A percentile compares a stretch with the other conserved stretches of the same genome.
phyloP scores from a whole-genome alignment of 345 rosid species.

The Camelina sativa region DNA sequence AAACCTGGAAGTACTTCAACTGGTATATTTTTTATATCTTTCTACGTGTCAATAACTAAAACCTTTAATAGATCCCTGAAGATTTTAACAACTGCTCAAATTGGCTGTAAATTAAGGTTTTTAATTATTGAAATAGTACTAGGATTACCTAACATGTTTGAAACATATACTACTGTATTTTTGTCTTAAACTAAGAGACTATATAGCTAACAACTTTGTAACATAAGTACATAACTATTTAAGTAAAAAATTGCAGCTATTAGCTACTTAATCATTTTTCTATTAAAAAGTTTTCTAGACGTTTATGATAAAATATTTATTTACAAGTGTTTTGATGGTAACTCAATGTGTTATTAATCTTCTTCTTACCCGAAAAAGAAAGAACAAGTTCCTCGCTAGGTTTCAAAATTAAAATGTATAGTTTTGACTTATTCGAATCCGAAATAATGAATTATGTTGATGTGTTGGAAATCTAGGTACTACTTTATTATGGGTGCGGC shows the following conservation, averaged over 20 bases:
- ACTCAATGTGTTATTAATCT: neutral
- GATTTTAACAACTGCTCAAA: neutral
- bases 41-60: neutral
- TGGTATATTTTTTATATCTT: slow-evolving; percentile 47
- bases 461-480: slow-evolving; percentile 45
- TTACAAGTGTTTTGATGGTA: neutral
- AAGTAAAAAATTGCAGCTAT: neutral
- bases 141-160: slow-evolving; percentile 28
- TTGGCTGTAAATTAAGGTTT: neutral
- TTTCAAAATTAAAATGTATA: neutral
- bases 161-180: slow-evolving; percentile 14
- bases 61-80: slow-evolving; percentile 7
- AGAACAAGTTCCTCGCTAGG: neutral
- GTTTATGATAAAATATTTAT: neutral
- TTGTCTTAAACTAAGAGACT: slow-evolving; percentile 10
- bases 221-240: neutral
- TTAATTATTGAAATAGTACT: neutral
- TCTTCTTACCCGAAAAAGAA: neutral
- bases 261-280: neutral
- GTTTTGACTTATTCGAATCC: neutral
- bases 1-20: slow-evolving; percentile 80
- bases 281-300: neutral
- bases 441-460: slow-evolving; percentile 4
- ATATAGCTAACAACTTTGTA: slow-evolving; percentile 11
- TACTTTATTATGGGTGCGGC: slow-evolving; percentile 86